Base-by-base conservation (phyloP, 805 yeast genomes). In the Saccharomycopsis amapae region DNA sequence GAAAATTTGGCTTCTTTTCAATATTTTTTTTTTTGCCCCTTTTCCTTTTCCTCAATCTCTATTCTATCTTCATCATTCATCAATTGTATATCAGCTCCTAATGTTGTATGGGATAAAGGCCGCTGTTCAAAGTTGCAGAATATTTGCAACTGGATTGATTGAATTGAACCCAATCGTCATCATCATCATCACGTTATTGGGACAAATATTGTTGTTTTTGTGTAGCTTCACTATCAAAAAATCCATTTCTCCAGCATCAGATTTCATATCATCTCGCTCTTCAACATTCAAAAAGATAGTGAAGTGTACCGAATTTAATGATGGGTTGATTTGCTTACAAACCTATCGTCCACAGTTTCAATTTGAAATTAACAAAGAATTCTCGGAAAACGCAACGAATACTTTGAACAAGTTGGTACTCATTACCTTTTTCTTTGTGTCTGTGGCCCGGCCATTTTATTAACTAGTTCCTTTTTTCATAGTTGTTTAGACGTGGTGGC, bases 251-350 rank as follows among this genome's bases (percentile, higher is more conserved):
- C 30, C 31, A 6, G n/a, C 18, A 12, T n/a, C 44, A 10, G 41
- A 40, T 15, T 40, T 40, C 24, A 9, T 15, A 6, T 15, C 30
- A 12, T 28, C 44, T 9, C 18, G 17, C 35, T 40, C 44, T 18
- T 13, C 28, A 18, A 7, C 23, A 15, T 48, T 48, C 25, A 15
- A 18, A 12, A 19, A 34, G 15, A 48, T 48, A 9, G 25, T 44
- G 10, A 25, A 35, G 19, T 48, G 51, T 40, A 30, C 45, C 7
- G 51, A 44, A 4, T n/a, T 18, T 7, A 25, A 25, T n/a, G 51
- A 48, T 13, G 48, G 48, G 13, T 10, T 26, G 5, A 22, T 15
- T 5, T 48, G 51, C 31, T 48, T 44, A 35, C 7, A n/a, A 9
- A 34, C 24, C 12, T 36, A 28, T 33, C 38, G 48, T 23, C 25